Evolutionary conservation across 257 asterid species (phyloP), one percentile per base, ranked within the genome.

Genomic region (Knoxia roxburghii): DNA sequence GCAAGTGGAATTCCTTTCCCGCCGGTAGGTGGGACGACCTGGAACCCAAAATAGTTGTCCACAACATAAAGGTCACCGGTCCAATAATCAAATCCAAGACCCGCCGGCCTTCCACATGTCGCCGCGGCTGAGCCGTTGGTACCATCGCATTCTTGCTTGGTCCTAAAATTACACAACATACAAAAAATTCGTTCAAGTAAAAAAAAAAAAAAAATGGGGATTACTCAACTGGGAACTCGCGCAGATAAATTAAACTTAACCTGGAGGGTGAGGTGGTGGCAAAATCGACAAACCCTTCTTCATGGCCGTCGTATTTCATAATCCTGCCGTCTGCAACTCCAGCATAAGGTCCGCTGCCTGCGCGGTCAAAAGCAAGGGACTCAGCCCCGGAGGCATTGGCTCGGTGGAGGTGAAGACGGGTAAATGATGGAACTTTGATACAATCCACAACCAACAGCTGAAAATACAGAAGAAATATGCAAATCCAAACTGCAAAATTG

Each of bases 311-410:
- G 43, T 52, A 77, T 57, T 69, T 80, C 63, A 83, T 74, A 43
- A 86, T 54, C 45, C 87, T 78, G 37, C 89, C 93, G 58, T 84
- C 89, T 24, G 55, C 76, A 20, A 81, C 79, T 18, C 79, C 86
- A 4, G 81, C 75, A 69, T 86, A 82, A 26, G 83, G 80, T 46
- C 82, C 87, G 0, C 15, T 41, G 7, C 62, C 65, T 35, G 49
- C 26, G n/a, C 71, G 46, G 24, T 80, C 85, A 6, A 81, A 76
- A 0, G 86, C 76, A 14, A 53, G 30, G 0, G 84, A 46, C 17
- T 83, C 86, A 2, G 75, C 75, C 11, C 89, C 87, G 1, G 1
- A 11, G 14, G 46, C 53, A 17, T 48, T 20, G 2, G 32, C 43
- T 0, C 24, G 46, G 1, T 54, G 65, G 39, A 80, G 79, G 11